phyloP scores from a whole-genome alignment of 2,329 filamentous ascomycete genomes.

The Helotiales sp. region DNA sequence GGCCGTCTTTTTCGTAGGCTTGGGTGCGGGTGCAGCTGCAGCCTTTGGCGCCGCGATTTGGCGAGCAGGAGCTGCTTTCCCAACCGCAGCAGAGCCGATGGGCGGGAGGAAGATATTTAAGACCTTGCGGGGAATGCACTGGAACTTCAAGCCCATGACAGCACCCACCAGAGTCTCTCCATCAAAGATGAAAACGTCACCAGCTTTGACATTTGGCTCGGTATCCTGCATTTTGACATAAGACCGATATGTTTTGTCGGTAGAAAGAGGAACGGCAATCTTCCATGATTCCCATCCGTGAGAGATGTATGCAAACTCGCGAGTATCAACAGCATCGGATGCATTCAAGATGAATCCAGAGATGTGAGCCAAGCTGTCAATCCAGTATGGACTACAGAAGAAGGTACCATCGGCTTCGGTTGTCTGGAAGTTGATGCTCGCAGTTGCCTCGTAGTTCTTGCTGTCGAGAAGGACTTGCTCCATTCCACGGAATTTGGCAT shows the following conservation, averaged over 20 bases:
- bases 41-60: conserved; percentile 23
- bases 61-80: conserved; percentile 36
- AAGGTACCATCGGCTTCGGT: conserved; percentile 47
- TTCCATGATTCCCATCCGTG: conserved; percentile 58
- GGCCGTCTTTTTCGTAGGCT: conserved; percentile 38
- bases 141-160: conserved; percentile 31
- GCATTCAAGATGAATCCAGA: conserved; percentile 63
- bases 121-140: conserved; percentile 48
- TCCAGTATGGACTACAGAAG: conserved; percentile 57
- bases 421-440: conserved; percentile 43
- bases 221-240: conserved; percentile 58
- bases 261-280: conserved; percentile 47
- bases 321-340: conserved; percentile 55
- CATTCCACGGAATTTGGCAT: conserved; percentile 54
- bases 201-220: conserved; percentile 51
- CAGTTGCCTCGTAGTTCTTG: conserved; percentile 41
- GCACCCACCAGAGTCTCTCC: conserved; percentile 30
- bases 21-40: not conserved
- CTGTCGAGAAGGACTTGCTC: conserved; percentile 53
- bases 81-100: conserved; percentile 44
- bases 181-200: conserved; percentile 56
- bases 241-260: conserved; percentile 50
- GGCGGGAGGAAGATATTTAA: conserved; percentile 59
- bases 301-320: conserved; percentile 57
- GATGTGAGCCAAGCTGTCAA: conserved; percentile 59